Base-by-base conservation (phyloP, 805 yeast genomes). In the Candida berthetii region DNA sequence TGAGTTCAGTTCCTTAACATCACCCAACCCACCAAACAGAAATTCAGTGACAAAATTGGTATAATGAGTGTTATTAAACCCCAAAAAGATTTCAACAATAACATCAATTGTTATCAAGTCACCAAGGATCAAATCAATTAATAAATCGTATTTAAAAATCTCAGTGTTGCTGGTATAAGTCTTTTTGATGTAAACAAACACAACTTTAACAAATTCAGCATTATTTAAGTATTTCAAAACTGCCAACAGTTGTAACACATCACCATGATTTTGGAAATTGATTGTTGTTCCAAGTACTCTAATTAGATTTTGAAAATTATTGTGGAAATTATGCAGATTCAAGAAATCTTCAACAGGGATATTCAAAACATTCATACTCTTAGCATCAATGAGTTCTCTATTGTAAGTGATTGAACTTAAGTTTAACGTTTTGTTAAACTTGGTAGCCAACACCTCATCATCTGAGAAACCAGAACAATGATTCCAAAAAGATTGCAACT, bases 101-200 rank as follows among this genome's bases (percentile, higher is more conserved):
- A 60, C 47, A 14, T 61, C 53, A 4, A 74, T 37, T 3, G 54
- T 48, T 3, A 69, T 46, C 33, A 72, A 57, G 16, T 64, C 69
- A 40, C 67, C 61, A 11, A 64, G 42, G 1, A 72, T 49, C 35
- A 73, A 43, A 24, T 58, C 64, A n/a, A 62, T 42, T 7, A 71
- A 47, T 11, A 72, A 55, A 32, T 60, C 68, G 36, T 62, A 47
- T 40, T 66, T 61, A 19, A 58, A 46, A 3, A 64, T 60, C 42
- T 63, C 66, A 35, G 65, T 67, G 5, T 47, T 39, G 22, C 47
- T 47, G 39, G 38, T 44, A 45, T 38, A 57, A 18, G 54, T 54
- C 51, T 45, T 60, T 49, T 49, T 61, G 43, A 52, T 54, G 48
- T 37, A 58, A 27, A 49, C 55, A 41, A 54, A 52, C 5, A 55